Percentiles rank a stretch among this genome's conserved stretches.
phyloP scores from a whole-genome alignment of 306 rosid species.

The Boehmeria nivea region DNA sequence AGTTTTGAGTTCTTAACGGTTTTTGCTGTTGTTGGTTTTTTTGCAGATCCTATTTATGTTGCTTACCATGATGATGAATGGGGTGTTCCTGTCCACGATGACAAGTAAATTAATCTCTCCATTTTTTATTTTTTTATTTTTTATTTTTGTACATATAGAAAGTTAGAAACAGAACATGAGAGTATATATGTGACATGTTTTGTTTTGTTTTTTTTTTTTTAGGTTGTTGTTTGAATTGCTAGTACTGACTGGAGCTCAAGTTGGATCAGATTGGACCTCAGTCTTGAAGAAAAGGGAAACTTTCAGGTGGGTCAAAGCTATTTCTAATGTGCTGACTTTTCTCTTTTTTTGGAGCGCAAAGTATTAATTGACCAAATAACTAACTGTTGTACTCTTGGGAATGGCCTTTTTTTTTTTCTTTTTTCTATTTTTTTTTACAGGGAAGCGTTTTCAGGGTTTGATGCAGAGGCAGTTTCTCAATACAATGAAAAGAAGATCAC shows the following conservation, averaged over 20 bases:
- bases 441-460: slow-evolving; percentile 73
- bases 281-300: slow-evolving; percentile 63
- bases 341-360: neutral
- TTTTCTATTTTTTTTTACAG: slow-evolving; percentile 36
- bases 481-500: slow-evolving; percentile 56
- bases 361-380: neutral
- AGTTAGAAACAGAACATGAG: neutral
- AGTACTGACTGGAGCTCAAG: slow-evolving; percentile 66
- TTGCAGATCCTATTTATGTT: slow-evolving; percentile 68
- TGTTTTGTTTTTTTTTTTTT: neutral
- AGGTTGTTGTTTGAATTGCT: slow-evolving; percentile 73
- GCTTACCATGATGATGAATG: slow-evolving; percentile 90
- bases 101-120: slow-evolving; percentile 43
- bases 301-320: slow-evolving; percentile 71
- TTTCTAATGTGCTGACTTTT: too few relatives aligned
- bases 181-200: neutral
- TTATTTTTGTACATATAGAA: too few relatives aligned
- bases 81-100: slow-evolving; percentile 92
- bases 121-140: too few relatives aligned
- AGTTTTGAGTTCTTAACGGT: too few relatives aligned
- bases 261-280: slow-evolving; percentile 85
- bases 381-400: too few relatives aligned
- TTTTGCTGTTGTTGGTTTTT: too few relatives aligned
- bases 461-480: slow-evolving; percentile 60
- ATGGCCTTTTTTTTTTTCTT: too few relatives aligned